These are phyloP conservation scores for Toxoplasma gondii DNA, from an alignment of 169 alveolate genomes.

Conservation along the genomic window DNA sequence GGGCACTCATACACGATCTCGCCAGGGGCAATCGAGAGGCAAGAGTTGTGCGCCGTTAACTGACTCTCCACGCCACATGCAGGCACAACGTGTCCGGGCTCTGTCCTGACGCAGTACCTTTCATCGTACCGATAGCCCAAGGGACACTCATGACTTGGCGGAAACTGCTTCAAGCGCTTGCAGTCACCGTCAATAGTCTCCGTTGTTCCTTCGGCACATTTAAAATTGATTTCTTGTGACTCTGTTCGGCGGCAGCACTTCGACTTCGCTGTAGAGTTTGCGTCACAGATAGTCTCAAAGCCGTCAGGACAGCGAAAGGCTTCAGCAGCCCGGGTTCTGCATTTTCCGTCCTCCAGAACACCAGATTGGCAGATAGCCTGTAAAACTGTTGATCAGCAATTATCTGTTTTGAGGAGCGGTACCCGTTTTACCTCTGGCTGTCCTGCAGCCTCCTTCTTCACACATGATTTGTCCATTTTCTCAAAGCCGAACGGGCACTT, in stretches of 20 bases:
- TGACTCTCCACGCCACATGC: background rate
- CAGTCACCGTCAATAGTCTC: constrained; percentile 11
- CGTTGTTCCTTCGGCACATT: background rate
- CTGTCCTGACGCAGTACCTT: constrained; percentile 10
- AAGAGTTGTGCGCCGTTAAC: background rate
- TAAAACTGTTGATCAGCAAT: background rate
- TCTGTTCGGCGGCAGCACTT: background rate
- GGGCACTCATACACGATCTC: constrained; percentile 31
- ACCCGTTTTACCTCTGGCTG: background rate
- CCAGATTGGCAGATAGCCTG: background rate
- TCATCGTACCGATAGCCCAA: background rate
- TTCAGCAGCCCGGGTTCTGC: background rate
- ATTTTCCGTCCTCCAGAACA: background rate
- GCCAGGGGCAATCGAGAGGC: constrained; percentile 25
- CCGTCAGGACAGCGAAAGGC: constrained; percentile 1
- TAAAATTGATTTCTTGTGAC: background rate
- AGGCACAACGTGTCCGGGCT: background rate
- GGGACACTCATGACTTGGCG: constrained; percentile 23
- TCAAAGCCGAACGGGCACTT: background rate
- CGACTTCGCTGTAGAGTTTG: background rate
- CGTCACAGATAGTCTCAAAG: background rate
- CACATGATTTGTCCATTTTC: constrained; percentile 15
- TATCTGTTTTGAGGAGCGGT: background rate
- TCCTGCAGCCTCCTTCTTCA: background rate
- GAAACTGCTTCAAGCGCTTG: constrained; percentile 8